phyloP scores from a whole-genome alignment of 2,329 filamentous ascomycete genomes.

The Fusarium palustre region DNA sequence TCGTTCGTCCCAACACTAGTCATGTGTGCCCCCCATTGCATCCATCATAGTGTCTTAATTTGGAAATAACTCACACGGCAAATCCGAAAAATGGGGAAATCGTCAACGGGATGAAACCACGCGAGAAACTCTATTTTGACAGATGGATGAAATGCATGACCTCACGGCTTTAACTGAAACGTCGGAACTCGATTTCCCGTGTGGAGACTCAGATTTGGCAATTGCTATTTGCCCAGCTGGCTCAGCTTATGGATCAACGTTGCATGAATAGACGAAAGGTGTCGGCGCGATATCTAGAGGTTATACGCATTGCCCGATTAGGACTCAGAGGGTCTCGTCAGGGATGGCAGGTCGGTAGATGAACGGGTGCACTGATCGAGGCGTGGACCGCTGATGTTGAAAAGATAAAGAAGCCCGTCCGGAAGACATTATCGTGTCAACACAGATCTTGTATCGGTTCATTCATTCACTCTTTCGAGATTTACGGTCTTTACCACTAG shows the following conservation, averaged over 20 bases:
- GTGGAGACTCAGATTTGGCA: background rate
- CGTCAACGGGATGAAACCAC: constrained; percentile 10
- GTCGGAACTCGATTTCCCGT: constrained; percentile 9
- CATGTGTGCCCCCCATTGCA: background rate
- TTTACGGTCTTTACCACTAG: constrained; percentile 10
- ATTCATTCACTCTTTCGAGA: constrained; percentile 9
- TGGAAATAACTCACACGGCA: background rate
- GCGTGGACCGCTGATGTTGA: background rate
- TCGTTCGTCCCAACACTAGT: background rate
- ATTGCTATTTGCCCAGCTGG: background rate
- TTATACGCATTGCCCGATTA: constrained; percentile 17
- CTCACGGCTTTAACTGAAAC: constrained; percentile 4
- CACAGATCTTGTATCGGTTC: background rate
- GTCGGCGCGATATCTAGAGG: background rate
- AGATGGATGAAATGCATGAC: background rate
- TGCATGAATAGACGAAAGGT: background rate
- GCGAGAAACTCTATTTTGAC: constrained; percentile 21
- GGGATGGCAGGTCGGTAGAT: background rate
- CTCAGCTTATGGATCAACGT: background rate
- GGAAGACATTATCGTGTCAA: background rate
- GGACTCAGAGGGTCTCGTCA: background rate
- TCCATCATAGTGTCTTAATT: background rate
- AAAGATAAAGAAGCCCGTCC: constrained; percentile 11
- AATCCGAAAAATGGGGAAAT: background rate
- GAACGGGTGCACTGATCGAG: background rate